These are phyloP conservation scores for Trametes sanguinea DNA, from an alignment of 768 basidiomycete species.

Conservation along the genomic window DNA sequence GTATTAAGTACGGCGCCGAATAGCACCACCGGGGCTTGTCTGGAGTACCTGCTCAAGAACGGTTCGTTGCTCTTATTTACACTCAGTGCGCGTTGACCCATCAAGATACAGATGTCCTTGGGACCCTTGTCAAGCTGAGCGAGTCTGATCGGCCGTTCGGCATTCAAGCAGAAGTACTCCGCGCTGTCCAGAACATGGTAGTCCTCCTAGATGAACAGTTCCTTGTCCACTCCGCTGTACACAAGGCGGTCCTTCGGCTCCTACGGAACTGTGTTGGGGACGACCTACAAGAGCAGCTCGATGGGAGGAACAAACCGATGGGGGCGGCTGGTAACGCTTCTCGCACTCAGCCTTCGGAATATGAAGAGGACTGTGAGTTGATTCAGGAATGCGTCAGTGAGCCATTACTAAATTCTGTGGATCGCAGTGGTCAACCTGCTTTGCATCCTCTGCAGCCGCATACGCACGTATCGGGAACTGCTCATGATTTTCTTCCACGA, in stretches of 20 bases:
- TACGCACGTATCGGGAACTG: constrained; percentile 84
- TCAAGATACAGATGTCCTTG: constrained; percentile 65
- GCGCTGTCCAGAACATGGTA: constrained; percentile 87
- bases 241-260: constrained; percentile 82
- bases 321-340: constrained; percentile 79
- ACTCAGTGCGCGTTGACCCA: background rate
- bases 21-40: constrained; percentile 79
- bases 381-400: background rate
- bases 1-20: background rate
- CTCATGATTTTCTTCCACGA: constrained; percentile 98
- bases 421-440: constrained; percentile 82
- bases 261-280: constrained; percentile 90
- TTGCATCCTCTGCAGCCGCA: constrained; percentile 90
- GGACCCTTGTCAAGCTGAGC: constrained; percentile 81
- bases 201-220: constrained; percentile 92
- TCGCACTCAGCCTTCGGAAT: constrained; percentile 78
- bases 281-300: constrained; percentile 84
- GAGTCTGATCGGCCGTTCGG: constrained; percentile 84
- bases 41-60: constrained; percentile 91
- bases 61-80: constrained; percentile 44
- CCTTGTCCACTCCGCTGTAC: constrained; percentile 87
- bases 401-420: constrained; percentile 5
- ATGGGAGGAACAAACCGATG: constrained; percentile 73
- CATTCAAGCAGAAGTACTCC: constrained; percentile 88
- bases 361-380: constrained; percentile 81